Base-by-base conservation (phyloP, 345 rosid genomes). In the Populus nigra region DNA sequence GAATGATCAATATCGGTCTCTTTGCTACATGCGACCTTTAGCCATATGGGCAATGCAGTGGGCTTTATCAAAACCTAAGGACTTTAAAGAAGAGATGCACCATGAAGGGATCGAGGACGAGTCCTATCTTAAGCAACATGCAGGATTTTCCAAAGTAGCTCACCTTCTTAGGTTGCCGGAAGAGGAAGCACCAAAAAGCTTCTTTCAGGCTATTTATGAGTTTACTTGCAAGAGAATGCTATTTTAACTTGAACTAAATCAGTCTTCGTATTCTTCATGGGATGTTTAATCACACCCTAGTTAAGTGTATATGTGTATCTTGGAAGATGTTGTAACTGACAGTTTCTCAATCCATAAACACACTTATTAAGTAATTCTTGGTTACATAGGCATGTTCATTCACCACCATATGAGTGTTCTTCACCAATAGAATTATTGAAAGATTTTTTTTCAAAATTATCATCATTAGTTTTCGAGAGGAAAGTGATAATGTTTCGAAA, bases 31-130 rank as follows among this genome's bases (percentile, higher is more conserved):
- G 97, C 69, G 97, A 47, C 97, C 97, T 0, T 78, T 92, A 81
- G 93, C 97, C 43, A 89, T 92, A 82, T 92, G 94, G 97, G 94
- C 80, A 22, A 92, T 90, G 86, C 97, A 92, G 22, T 89, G 93
- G 92, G 94, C 94, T 67, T 76, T 88, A 78, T 82, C 89, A 68
- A 88, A 81, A 85, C 91, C 89, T 2, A 72, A 84, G 74, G 81
- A 76, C 38, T 61, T 68, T 23, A 39, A 41, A 47, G 74, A 85
- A 81, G 76, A 82, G 74, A 83, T 61, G 71, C 78, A 71, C 65
- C 78, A 49, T 67, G 73, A 82, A 23, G 80, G 41, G 33, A 70
- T 80, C 18, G 87, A 83, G 41, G 88, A 85, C 1, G 25, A 80
- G 50, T 77, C 59, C 23, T 85, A 80, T 80, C 79, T 76, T 41